Evolutionary conservation across 179 eudicot genomes (phyloP).

Genomic region (Silene noctiflora): DNA sequence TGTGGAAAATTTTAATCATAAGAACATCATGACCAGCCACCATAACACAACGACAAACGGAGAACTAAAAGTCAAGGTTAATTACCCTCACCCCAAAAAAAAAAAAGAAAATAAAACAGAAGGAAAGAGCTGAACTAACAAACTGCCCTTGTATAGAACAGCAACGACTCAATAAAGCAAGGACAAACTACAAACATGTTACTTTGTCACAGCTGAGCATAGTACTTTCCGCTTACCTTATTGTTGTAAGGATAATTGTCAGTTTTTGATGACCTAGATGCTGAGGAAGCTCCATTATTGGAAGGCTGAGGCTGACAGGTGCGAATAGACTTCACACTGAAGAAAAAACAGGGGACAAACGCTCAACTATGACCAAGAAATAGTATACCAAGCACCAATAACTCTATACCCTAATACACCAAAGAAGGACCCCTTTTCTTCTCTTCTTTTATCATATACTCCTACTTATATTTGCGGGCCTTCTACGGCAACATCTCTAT

Average conservation of each 20-base stretch:
- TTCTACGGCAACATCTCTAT: not conserved
- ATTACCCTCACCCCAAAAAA: too few species aligned
- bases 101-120: too few species aligned
- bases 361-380: not conserved
- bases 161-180: not conserved
- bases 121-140: too few species aligned
- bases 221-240: slow-evolving; percentile 31
- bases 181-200: not conserved
- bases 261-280: slow-evolving; percentile 39
- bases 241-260: slow-evolving; percentile 35
- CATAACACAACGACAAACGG: not conserved
- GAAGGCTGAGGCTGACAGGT: slow-evolving; percentile 50
- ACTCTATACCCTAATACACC: not conserved
- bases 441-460: not conserved
- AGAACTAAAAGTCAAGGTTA: not conserved
- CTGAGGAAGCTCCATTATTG: slow-evolving; percentile 40
- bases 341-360: slow-evolving; percentile 9
- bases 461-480: not conserved
- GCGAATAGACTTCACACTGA: slow-evolving; percentile 49
- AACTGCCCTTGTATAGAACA: not conserved
- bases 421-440: not conserved
- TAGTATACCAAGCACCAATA: slow-evolving; percentile 8
- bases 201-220: not conserved
- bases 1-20: not conserved
- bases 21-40: not conserved